These are phyloP conservation scores for Polytolypa hystricis DNA, from an alignment of 2,329 filamentous ascomycete species.

Conservation along the genomic window DNA sequence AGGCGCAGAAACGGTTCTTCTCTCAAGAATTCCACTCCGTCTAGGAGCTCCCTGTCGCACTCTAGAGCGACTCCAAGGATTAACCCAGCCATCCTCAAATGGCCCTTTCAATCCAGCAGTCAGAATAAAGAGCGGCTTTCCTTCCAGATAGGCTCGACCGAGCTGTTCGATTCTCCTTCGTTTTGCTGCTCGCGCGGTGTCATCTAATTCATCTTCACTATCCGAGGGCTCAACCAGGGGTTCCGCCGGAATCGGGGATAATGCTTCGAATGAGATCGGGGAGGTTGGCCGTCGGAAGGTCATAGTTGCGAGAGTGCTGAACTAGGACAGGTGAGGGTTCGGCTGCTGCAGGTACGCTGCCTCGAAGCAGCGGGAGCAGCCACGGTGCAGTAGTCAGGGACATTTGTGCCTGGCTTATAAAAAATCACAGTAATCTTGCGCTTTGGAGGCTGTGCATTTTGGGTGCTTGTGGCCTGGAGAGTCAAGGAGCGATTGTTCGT, in stretches of 20 bases:
- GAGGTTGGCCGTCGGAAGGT: constrained; percentile 16
- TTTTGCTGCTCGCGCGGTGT: constrained; percentile 24
- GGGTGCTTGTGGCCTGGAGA: too few relatives aligned
- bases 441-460: too few relatives aligned
- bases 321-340: too few relatives aligned
- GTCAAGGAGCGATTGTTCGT: too few relatives aligned
- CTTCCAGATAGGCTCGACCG: constrained; percentile 32
- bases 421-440: too few relatives aligned
- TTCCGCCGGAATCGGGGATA: constrained; percentile 17
- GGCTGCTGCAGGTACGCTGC: constrained; percentile 3
- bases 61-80: constrained; percentile 35
- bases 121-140: constrained; percentile 34
- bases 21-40: too few relatives aligned
- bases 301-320: too few relatives aligned
- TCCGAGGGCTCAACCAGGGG: constrained; percentile 15
- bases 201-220: constrained; percentile 31
- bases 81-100: constrained; percentile 34
- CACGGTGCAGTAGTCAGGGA: constrained; percentile 1
- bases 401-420: constrained; percentile 8
- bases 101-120: constrained; percentile 36
- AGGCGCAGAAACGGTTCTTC: too few relatives aligned
- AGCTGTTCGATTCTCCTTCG: constrained; percentile 32
- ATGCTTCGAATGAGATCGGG: constrained; percentile 26
- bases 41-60: too few relatives aligned
- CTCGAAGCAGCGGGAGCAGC: constrained; percentile 6